phyloP scores from a whole-genome alignment of 2,329 filamentous ascomycete genomes.

The Lecanosticta acicola region DNA sequence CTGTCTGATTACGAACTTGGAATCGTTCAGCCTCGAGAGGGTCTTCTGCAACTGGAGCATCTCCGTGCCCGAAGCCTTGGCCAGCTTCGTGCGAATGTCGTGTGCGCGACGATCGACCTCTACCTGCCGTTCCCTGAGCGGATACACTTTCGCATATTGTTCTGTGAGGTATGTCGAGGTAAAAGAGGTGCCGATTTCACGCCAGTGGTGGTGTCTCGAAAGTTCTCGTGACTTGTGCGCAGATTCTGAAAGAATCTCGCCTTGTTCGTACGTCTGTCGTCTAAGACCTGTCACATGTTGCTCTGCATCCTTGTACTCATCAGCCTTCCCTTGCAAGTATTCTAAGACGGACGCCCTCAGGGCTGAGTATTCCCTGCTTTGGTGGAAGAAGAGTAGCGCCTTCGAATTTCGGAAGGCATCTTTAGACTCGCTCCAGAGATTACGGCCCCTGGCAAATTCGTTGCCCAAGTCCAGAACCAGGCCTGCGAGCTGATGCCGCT shows the following conservation, averaged over 20 bases:
- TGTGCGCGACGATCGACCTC: too few species aligned
- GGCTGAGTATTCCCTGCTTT: constrained; percentile 9
- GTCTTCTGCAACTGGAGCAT: too few species aligned
- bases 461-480: background rate
- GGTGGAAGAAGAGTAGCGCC: constrained; percentile 13
- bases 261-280: constrained; percentile 1
- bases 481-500: background rate
- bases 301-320: constrained; percentile 8
- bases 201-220: constrained; percentile 14
- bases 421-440: constrained; percentile 10
- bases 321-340: constrained; percentile 9
- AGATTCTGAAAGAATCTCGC: background rate
- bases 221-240: constrained; percentile 13
- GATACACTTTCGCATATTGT: too few species aligned
- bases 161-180: too few species aligned
- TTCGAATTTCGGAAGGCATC: constrained; percentile 4
- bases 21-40: constrained; percentile 1
- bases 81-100: too few species aligned
- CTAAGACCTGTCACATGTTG: background rate
- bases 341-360: constrained; percentile 11
- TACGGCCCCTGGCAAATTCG: constrained; percentile 1
- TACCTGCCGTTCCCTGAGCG: too few species aligned
- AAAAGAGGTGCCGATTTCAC: too few species aligned
- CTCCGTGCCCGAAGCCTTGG: too few species aligned
- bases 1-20: background rate